These are phyloP conservation scores for Diaporthe destruens DNA, from an alignment of 2,329 filamentous ascomycete species.

Conservation along the genomic window DNA sequence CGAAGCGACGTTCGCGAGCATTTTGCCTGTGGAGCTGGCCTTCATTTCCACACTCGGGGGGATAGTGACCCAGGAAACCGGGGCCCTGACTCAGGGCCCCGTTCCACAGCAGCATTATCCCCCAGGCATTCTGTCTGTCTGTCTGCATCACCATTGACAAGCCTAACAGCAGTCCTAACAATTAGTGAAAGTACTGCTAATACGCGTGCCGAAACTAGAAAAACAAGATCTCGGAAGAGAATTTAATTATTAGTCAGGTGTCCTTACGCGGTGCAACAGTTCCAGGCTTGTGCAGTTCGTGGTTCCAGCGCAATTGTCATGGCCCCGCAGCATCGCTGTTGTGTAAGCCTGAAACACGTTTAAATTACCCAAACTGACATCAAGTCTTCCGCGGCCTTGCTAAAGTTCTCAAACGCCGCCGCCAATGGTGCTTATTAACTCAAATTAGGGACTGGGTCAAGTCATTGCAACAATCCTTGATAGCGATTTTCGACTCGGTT, in stretches of 20 bases:
- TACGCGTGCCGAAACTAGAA: neutral
- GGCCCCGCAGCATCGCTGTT: neutral
- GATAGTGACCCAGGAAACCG: neutral
- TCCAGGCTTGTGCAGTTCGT: neutral
- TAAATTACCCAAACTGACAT: neutral
- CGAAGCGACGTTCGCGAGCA: neutral
- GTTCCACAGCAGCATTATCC: neutral
- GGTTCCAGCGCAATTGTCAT: neutral
- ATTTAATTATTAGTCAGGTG: no score
- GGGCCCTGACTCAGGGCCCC: no score
- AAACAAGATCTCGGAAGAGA: neutral
- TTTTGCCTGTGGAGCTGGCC: neutral
- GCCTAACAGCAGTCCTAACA: neutral
- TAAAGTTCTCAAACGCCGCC: no score
- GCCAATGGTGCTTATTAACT: neutral
- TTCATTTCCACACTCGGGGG: neutral
- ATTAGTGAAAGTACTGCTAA: neutral
- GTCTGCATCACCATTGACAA: neutral
- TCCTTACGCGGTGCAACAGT: neutral
- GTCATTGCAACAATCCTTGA: neutral
- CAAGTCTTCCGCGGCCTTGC: neutral
- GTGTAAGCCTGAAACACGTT: constrained; percentile 14
- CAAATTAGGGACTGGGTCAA: neutral
- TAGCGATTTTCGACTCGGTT: neutral
- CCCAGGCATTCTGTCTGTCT: neutral